A percentile compares a stretch with the other conserved stretches of the same genome.
Conservation (phyloP, 2,329 filamentous ascomycete genomes). For the Cladosporium cucumerinum region DNA sequence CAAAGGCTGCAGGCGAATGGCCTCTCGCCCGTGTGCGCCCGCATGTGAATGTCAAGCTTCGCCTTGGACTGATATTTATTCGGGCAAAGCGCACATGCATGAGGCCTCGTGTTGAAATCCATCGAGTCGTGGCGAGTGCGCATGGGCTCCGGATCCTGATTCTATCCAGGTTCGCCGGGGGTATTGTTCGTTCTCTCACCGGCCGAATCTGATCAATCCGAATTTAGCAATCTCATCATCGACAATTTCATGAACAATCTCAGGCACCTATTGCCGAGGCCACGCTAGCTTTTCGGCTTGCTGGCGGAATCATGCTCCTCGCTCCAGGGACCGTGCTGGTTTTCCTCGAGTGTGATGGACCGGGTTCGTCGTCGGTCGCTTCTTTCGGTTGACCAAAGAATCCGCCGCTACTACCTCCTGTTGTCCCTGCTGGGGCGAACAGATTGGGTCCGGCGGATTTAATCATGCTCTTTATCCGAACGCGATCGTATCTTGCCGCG, state of each 20-base stretch:
- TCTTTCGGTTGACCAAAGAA: constrained; percentile 14
- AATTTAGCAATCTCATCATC: background rate
- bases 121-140: background rate
- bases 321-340: constrained; percentile 25
- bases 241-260: background rate
- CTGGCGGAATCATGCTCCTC: constrained; percentile 27
- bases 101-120: background rate
- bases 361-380: constrained; percentile 21
- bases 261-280: constrained; percentile 14
- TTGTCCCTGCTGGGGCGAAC: constrained; percentile 12
- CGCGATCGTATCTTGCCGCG: constrained; percentile 55
- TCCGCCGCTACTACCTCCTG: background rate
- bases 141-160: background rate
- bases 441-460: constrained; percentile 44
- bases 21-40: background rate
- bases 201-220: background rate
- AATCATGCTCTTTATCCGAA: constrained; percentile 63
- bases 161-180: background rate
- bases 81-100: background rate
- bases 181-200: background rate
- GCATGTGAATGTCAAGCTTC: background rate
- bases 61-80: background rate
- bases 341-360: constrained; percentile 22
- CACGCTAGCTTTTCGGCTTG: constrained; percentile 26
- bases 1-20: background rate